Conservation (phyloP, 1,139 yeast species). For the Kluyveromyces sp. region DNA sequence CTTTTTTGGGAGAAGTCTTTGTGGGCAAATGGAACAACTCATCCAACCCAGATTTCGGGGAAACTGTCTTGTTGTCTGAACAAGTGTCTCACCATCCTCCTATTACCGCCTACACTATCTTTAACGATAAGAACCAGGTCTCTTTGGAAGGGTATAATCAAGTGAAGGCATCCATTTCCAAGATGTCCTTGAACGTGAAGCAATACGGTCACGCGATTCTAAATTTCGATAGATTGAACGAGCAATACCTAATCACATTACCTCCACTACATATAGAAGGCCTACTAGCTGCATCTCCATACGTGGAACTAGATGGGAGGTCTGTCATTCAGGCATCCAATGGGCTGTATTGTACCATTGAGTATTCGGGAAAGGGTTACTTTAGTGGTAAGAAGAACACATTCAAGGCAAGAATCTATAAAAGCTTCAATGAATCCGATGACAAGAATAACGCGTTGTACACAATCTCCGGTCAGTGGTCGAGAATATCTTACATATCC, state of each 20-base stretch:
- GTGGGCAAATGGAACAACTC: conserved; percentile 76
- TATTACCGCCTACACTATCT: conserved; percentile 76
- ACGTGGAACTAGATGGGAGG: conserved; percentile 81
- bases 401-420: conserved; percentile 75
- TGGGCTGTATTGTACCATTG: conserved; percentile 70
- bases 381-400: conserved; percentile 93
- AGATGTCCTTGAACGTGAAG: conserved; percentile 65
- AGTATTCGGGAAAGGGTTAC: conserved; percentile 88
- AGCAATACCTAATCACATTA: conserved; percentile 71
- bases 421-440: conserved; percentile 43
- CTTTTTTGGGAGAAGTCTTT: conserved; percentile 87
- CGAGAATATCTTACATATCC: conserved; percentile 53
- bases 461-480: conserved; percentile 90
- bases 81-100: conserved; percentile 98
- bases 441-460: conserved; percentile 57
- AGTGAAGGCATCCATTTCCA: conserved; percentile 73
- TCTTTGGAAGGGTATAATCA: conserved; percentile 83
- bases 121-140: conserved; percentile 63
- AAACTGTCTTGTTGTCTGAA: conserved; percentile 70
- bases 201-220: conserved; percentile 88
- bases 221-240: conserved; percentile 52
- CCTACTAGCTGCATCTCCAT: conserved; percentile 80
- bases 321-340: conserved; percentile 73
- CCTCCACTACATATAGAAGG: conserved; percentile 98
- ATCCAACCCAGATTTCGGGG: conserved; percentile 47